Evolutionary conservation across 1,139 yeast genomes (phyloP).

Genomic region (Diutina sp.): DNA sequence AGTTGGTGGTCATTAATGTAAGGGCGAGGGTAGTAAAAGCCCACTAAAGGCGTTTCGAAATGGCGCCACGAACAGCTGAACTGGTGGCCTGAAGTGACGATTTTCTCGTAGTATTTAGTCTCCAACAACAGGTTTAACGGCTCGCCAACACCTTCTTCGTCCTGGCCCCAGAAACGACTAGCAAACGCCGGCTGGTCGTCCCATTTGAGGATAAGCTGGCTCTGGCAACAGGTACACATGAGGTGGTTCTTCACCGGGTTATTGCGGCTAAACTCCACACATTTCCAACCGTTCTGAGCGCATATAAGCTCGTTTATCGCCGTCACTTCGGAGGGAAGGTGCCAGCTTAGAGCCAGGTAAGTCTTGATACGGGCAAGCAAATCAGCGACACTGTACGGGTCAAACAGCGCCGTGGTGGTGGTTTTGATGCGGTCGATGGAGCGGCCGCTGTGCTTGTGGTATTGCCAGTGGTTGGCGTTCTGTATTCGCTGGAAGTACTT

Average conservation of each 20-base stretch:
- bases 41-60: neutral
- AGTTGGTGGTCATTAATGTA: neutral
- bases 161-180: neutral
- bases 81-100: neutral
- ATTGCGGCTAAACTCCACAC: neutral
- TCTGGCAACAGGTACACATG: neutral
- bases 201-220: neutral
- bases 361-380: neutral
- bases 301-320: neutral
- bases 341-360: neutral
- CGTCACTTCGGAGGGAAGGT: neutral
- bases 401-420: neutral
- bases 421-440: neutral
- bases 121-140: neutral
- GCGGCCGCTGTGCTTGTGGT: neutral
- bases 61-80: neutral
- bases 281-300: neutral
- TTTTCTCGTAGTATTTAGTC: neutral
- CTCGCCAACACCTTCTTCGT: neutral
- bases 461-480: neutral
- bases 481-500: conserved; percentile 1
- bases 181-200: neutral
- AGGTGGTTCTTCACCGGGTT: neutral
- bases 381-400: neutral
- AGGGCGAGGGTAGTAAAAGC: conserved; percentile 1